phyloP scores from a whole-genome alignment of 2,329 filamentous ascomycete species.

The Diaporthe amygdali region DNA sequence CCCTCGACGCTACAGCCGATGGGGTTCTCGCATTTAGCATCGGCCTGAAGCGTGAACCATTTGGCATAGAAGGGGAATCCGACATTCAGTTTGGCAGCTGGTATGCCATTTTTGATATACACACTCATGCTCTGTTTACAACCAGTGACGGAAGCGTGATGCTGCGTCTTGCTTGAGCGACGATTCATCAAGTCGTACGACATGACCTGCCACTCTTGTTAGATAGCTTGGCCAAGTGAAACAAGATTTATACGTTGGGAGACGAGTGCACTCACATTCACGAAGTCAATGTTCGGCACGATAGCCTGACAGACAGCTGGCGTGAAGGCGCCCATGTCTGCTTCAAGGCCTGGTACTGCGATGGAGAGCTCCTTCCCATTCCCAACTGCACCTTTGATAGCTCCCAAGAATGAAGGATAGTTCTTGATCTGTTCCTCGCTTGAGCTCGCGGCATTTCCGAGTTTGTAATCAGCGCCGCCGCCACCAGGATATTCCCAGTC shows the following conservation, averaged over 20 bases:
- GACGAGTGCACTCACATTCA: slow-evolving; percentile 49
- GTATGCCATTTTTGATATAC: slow-evolving; percentile 63
- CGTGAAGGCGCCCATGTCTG: slow-evolving; percentile 74
- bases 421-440: slow-evolving; percentile 60
- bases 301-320: slow-evolving; percentile 61
- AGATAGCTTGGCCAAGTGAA: not conserved
- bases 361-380: slow-evolving; percentile 66
- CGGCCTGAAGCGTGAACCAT: slow-evolving; percentile 61
- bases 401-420: slow-evolving; percentile 65
- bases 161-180: slow-evolving; percentile 67
- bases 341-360: slow-evolving; percentile 67
- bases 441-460: slow-evolving; percentile 45
- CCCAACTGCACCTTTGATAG: slow-evolving; percentile 63
- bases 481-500: slow-evolving; percentile 71
- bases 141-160: slow-evolving; percentile 64
- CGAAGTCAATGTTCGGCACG: slow-evolving; percentile 64
- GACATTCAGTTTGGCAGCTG: slow-evolving; percentile 62
- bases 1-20: slow-evolving; percentile 63
- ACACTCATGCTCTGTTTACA: slow-evolving; percentile 61
- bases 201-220: not conserved
- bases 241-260: not conserved
- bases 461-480: slow-evolving; percentile 75
- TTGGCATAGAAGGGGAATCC: slow-evolving; percentile 75
- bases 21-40: slow-evolving; percentile 49
- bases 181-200: slow-evolving; percentile 75